These are phyloP conservation scores for Fusarium compactum DNA, from an alignment of 2,329 filamentous ascomycete species.

Conservation along the genomic window DNA sequence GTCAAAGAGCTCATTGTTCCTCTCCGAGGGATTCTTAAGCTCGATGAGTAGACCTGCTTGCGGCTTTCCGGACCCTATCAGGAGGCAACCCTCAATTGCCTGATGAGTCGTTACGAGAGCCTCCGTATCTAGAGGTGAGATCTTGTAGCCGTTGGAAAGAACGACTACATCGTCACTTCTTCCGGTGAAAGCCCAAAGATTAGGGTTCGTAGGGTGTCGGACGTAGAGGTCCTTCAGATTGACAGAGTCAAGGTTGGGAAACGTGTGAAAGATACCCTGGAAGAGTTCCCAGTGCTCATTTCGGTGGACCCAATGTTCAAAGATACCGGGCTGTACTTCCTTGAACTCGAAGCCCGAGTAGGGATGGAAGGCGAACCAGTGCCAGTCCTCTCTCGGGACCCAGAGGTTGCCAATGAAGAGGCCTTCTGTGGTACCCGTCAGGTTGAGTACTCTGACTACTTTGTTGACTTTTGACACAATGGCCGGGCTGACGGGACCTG, in stretches of 20 bases:
- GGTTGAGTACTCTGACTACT: conserved; percentile 50
- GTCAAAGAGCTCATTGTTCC: conserved; percentile 3
- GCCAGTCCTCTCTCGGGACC: conserved; percentile 47
- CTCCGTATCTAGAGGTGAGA: conserved; percentile 49
- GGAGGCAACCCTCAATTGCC: conserved; percentile 44
- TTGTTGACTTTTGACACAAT: conserved; percentile 49
- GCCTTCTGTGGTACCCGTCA: conserved; percentile 52
- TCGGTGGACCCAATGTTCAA: conserved; percentile 51
- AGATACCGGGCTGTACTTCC: conserved; percentile 47
- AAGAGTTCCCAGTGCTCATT: conserved; percentile 43
- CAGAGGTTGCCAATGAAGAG: conserved; percentile 52
- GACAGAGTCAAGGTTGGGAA: conserved; percentile 44
- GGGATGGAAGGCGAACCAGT: conserved; percentile 51
- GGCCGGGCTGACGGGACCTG: conserved; percentile 46
- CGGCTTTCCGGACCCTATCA: conserved; percentile 13
- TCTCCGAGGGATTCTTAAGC: background rate
- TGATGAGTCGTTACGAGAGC: conserved; percentile 45
- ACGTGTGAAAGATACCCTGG: conserved; percentile 50
- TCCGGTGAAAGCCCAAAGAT: conserved; percentile 49
- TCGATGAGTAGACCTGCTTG: conserved; percentile 8
- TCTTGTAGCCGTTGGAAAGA: conserved; percentile 51
- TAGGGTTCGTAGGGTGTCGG: conserved; percentile 45
- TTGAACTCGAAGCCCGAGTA: conserved; percentile 53
- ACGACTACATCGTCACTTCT: conserved; percentile 50
- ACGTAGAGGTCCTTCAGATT: conserved; percentile 51